Evolutionary conservation across 2,329 filamentous ascomycete genomes (phyloP), one percentile per base, ranked within the genome.

Genomic region (Botrytis hyacinthi): DNA sequence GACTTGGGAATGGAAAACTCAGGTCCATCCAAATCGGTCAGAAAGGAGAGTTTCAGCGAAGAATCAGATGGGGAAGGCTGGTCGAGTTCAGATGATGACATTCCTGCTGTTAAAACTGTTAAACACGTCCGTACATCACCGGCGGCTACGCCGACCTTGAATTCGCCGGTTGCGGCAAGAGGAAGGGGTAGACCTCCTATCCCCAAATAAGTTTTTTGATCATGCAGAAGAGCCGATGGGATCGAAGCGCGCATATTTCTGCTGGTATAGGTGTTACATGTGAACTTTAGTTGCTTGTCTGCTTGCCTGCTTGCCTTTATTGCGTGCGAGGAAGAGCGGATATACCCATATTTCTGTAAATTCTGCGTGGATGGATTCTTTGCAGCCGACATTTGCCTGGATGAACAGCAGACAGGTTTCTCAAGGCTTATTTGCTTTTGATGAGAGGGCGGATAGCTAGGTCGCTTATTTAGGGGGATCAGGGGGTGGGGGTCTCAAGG

Each of bases 41-140:
- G 66, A 26, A 42, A 57, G 37, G 18, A n/a, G 5, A 68, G 66
- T 32, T 32, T 42, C 8, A 57, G 66, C 14, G 69, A 72, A 29
- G 62, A 72, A 40, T 72, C 70, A 4, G 63, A 73, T 14, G 37
- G 37, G 18, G 35, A 70, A 29, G 71, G 71, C 18, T 70, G 71
- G 57, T 70, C 71, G 16, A 61, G 65, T 14, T 70, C 65, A 46
- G 71, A 73, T 57, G 48, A 35, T 42, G 71, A 70, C 42, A 73
- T 70, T 5, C 71, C 42, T 9, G 71, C 71, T 44, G 35, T 73
- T 20, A 68, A 72, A 57, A 3, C 66, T 9, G 35, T 57, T 26
- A 68, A 57, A 12, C 40, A 16, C 9, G 10, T 68, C 29, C 29
- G 32, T 35, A 20, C n/a, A 42, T 68, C 66, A 29, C 48, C 66